Percentiles rank a stretch among this genome's conserved stretches.
Conservation (phyloP, 352 stramenopile species). For the Globisporangium polare region DNA sequence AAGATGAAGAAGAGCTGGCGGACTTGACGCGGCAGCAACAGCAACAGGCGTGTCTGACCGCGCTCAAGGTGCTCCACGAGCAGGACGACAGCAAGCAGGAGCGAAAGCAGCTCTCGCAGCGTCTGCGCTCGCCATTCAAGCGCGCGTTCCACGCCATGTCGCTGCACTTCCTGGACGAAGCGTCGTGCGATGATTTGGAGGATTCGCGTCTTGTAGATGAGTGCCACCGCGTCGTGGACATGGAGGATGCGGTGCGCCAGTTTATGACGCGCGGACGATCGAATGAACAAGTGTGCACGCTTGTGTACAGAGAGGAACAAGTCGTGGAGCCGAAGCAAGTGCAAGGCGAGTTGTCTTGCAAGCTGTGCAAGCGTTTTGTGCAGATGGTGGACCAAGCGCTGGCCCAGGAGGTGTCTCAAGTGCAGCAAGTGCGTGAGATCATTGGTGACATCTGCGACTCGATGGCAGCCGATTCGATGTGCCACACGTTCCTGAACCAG, state of each 20-base stretch:
- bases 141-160: constrained; percentile 38
- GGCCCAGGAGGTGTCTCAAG: constrained; percentile 46
- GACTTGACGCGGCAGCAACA: constrained; percentile 25
- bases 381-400: constrained; percentile 66
- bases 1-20: not conserved
- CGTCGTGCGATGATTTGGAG: constrained; percentile 49
- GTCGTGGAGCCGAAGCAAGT: constrained; percentile 21
- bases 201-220: constrained; percentile 26
- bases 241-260: constrained; percentile 36
- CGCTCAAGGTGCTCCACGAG: constrained; percentile 41
- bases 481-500: constrained; percentile 70
- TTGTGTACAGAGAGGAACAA: constrained; percentile 14
- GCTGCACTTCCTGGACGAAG: constrained; percentile 35
- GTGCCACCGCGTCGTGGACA: constrained; percentile 38
- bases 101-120: constrained; percentile 25
- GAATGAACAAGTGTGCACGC: constrained; percentile 48
- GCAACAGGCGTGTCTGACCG: constrained; percentile 41
- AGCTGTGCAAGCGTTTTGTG: constrained; percentile 74
- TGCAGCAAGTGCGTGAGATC: constrained; percentile 65
- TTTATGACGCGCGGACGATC: constrained; percentile 40
- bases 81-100: constrained; percentile 31
- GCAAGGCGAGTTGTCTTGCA: constrained; percentile 46
- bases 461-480: constrained; percentile 70
- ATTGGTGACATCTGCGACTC: constrained; percentile 74
- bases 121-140: constrained; percentile 34